Conservation (phyloP, 2,329 filamentous ascomycete species). For the Cercospora sp. region DNA sequence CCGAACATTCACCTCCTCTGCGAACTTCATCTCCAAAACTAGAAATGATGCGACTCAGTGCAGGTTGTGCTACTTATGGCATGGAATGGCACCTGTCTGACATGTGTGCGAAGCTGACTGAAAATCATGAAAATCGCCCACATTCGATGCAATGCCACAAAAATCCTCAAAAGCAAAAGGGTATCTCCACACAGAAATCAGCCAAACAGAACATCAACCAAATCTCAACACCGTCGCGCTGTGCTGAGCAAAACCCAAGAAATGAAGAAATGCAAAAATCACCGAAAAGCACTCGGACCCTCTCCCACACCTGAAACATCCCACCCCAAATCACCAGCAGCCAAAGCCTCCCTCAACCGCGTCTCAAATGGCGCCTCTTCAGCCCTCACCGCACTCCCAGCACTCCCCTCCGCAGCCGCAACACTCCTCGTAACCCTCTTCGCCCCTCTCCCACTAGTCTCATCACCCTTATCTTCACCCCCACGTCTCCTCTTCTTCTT, state of each 20-base stretch:
- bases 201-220: background rate
- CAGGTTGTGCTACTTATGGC: background rate
- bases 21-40: background rate
- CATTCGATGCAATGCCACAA: background rate
- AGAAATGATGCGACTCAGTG: background rate
- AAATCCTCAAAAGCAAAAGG: background rate
- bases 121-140: background rate
- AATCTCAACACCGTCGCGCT: background rate
- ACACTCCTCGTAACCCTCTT: slow-evolving; percentile 1
- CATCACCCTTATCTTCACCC: background rate
- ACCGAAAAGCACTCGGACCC: background rate
- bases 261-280: background rate
- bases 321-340: background rate
- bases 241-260: background rate
- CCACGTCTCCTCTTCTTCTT: slow-evolving; percentile 6
- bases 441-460: background rate
- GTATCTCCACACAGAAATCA: background rate
- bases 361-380: slow-evolving; percentile 1
- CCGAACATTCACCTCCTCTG: background rate
- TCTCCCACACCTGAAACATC: background rate
- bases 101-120: background rate
- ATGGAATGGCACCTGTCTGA: background rate
- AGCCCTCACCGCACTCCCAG: background rate
- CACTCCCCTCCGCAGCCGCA: background rate
- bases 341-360: slow-evolving; percentile 5